A percentile compares a stretch with the other conserved stretches of the same genome.
Conservation (phyloP, 1,284 basidiomycete species). For the Acaromyces ingoldii region DNA sequence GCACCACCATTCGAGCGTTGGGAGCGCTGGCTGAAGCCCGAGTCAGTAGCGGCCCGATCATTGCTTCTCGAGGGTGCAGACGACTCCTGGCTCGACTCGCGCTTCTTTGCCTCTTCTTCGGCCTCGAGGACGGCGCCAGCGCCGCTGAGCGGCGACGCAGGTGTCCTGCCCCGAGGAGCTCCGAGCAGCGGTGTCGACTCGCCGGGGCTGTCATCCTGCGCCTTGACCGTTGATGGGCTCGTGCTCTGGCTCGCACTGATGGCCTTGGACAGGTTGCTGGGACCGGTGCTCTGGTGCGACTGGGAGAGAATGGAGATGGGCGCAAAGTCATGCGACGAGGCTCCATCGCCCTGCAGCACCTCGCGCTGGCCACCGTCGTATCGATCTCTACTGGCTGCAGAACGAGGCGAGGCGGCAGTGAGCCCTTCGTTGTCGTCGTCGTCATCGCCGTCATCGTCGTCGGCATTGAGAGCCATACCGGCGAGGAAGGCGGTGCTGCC, state of each 20-base stretch:
- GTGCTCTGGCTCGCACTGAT: neutral
- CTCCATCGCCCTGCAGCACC: constrained; percentile 5
- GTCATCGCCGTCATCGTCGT: constrained; percentile 22
- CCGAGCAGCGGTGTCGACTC: no score
- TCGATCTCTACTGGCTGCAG: constrained; percentile 11
- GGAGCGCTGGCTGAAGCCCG: constrained; percentile 10
- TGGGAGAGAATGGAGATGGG: neutral
- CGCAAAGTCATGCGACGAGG: no score
- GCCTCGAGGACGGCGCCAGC: constrained; percentile 2
- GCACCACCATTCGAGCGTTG: neutral
- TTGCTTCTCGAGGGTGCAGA: no score
- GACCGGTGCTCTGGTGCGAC: neutral
- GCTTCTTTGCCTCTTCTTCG: constrained; percentile 7
- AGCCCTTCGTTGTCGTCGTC: constrained; percentile 14
- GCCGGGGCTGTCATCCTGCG: neutral
- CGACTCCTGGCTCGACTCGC: no score
- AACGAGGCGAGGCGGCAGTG: constrained; percentile 18
- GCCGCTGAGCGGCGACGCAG: neutral
- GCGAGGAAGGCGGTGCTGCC: constrained; percentile 46
- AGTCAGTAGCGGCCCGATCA: constrained; percentile 2
- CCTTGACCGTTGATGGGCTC: neutral
- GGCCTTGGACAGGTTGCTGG: constrained; percentile 2
- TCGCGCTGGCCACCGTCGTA: constrained; percentile 12
- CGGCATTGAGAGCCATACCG: constrained; percentile 37
- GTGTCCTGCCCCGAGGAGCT: no score